A percentile compares a stretch with the other conserved stretches of the same genome.
These are phyloP conservation scores for Fusarium sp. DNA, from an alignment of 2,329 filamentous ascomycete species.

Conservation along the genomic window DNA sequence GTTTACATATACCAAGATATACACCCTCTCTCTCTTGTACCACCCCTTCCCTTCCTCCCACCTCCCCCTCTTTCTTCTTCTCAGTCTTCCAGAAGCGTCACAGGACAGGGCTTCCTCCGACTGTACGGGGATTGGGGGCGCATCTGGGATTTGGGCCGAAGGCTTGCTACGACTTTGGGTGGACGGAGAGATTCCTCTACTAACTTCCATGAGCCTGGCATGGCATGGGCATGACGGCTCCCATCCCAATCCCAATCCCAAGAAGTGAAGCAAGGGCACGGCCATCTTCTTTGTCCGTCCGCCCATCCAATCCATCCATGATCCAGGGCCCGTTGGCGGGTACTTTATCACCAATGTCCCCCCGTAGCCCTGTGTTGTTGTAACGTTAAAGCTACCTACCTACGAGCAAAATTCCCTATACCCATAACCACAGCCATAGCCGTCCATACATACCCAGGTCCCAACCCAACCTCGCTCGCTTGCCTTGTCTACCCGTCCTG, in stretches of 20 bases:
- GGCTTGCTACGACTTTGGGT: slow-evolving; percentile 23
- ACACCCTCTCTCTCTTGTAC: too few species aligned
- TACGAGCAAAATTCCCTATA: slow-evolving; percentile 9
- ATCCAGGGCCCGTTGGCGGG: slow-evolving; percentile 32
- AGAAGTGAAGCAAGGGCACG: slow-evolving; percentile 30
- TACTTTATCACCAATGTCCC: slow-evolving; percentile 44
- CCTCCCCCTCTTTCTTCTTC: slow-evolving; percentile 34
- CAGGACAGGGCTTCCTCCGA: slow-evolving; percentile 35
- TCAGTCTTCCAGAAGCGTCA: slow-evolving; percentile 39
- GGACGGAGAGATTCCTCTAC: slow-evolving; percentile 28
- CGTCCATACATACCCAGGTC: too few species aligned
- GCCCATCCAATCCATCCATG: slow-evolving; percentile 11
- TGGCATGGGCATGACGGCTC: slow-evolving; percentile 34
- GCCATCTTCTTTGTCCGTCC: slow-evolving; percentile 27
- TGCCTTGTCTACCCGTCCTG: slow-evolving; percentile 38
- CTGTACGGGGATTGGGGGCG: slow-evolving; percentile 33
- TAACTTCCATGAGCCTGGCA: not conserved
- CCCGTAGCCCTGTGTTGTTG: slow-evolving; percentile 33
- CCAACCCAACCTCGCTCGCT: slow-evolving; percentile 11
- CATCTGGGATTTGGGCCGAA: slow-evolving; percentile 39
- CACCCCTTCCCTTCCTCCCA: too few species aligned
- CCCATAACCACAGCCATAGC: slow-evolving; percentile 6
- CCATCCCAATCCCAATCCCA: slow-evolving; percentile 22
- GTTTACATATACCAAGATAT: too few species aligned
- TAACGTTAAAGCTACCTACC: slow-evolving; percentile 35